phyloP scores from a whole-genome alignment of 129 eudicot genomes.

The Apium graveolens region DNA sequence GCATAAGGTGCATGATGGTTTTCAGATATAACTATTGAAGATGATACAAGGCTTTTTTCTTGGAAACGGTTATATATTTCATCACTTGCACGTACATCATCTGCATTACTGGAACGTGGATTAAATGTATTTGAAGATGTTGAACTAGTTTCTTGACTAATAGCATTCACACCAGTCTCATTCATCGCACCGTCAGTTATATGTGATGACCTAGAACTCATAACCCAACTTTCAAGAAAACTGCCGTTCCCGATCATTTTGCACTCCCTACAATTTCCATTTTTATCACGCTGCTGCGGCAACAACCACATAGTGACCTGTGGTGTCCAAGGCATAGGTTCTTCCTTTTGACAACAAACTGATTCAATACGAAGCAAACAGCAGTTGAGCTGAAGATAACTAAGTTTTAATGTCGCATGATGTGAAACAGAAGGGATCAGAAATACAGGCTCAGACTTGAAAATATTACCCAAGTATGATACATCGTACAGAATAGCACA shows the following conservation, averaged over 20 bases:
- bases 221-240: constrained; percentile 46
- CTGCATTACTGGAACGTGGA: constrained; percentile 1
- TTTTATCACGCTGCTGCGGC: constrained; percentile 24
- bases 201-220: constrained; percentile 8
- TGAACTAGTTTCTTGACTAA: not conserved
- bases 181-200: constrained; percentile 9
- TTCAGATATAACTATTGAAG: constrained; percentile 90
- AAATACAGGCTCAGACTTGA: constrained; percentile 38
- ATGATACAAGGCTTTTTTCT: constrained; percentile 47
- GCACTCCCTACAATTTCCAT: constrained; percentile 30
- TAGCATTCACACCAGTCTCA: not conserved
- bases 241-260: constrained; percentile 47
- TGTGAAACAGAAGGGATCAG: constrained; percentile 50
- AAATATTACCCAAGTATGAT: constrained; percentile 47
- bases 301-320: constrained; percentile 57
- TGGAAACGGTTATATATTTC: constrained; percentile 12
- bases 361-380: constrained; percentile 70
- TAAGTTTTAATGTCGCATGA: constrained; percentile 38
- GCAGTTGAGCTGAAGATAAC: constrained; percentile 38
- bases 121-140: constrained; percentile 5
- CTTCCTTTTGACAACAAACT: constrained; percentile 34
- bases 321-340: constrained; percentile 68
- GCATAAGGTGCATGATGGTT: constrained; percentile 56
- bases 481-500: constrained; percentile 41
- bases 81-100: constrained; percentile 14